Percentiles rank a stretch among this genome's conserved stretches.
Evolutionary conservation across 2,329 filamentous ascomycete species (phyloP).

Genomic region (Paracorniculantispora psalliotae): DNA sequence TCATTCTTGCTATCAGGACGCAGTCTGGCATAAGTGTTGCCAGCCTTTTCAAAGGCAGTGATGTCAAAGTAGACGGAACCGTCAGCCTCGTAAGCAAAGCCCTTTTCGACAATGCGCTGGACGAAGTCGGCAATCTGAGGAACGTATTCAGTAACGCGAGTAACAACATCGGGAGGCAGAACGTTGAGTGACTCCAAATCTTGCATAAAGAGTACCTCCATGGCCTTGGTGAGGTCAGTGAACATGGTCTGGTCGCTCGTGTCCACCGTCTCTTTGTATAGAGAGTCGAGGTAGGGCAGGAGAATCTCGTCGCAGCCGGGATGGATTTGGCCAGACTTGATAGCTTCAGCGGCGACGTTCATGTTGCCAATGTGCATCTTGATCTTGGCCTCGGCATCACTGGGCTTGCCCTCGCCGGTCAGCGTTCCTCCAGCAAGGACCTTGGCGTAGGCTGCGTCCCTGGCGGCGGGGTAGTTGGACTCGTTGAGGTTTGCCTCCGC

Average conservation of each 20-base stretch:
- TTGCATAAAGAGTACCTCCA: conserved; percentile 80
- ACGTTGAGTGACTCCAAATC: conserved; percentile 88
- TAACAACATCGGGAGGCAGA: conserved; percentile 72
- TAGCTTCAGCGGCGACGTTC: conserved; percentile 45
- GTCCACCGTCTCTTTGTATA: conserved; percentile 58
- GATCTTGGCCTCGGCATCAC: conserved; percentile 78
- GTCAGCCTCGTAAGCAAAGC: conserved; percentile 76
- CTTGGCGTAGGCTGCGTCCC: conserved; percentile 49
- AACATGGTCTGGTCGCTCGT: conserved; percentile 68
- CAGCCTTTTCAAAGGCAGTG: conserved; percentile 72
- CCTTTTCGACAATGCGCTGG: conserved; percentile 74
- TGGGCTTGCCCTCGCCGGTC: conserved; percentile 53
- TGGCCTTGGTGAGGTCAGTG: conserved; percentile 77
- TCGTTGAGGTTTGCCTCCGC: conserved; percentile 40
- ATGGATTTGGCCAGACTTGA: conserved; percentile 46
- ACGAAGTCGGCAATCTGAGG: conserved; percentile 83
- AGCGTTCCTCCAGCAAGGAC: conserved; percentile 53
- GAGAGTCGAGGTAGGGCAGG: conserved; percentile 73
- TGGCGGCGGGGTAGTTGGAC: conserved; percentile 44
- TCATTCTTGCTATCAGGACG: conserved; percentile 83
- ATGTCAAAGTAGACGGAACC: conserved; percentile 96
- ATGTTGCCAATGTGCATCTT: conserved; percentile 80
- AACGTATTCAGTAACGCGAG: conserved; percentile 88
- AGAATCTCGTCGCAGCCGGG: conserved; percentile 61
- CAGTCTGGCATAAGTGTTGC: conserved; percentile 79